Evolutionary conservation across 2,329 filamentous ascomycete species (phyloP).

Genomic region (Helminthosporium solani): DNA sequence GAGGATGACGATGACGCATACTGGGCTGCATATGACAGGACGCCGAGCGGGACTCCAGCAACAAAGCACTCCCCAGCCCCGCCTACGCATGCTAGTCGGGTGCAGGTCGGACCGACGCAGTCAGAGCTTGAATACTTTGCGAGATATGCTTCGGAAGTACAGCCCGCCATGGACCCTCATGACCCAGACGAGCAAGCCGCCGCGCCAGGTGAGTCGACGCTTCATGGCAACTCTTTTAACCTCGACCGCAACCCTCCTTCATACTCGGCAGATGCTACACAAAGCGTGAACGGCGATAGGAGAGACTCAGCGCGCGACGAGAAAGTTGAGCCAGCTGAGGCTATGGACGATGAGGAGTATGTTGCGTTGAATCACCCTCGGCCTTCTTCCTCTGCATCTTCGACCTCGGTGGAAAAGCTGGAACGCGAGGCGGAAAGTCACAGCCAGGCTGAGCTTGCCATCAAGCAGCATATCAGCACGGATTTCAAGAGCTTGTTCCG

Average conservation of each 20-base stretch:
- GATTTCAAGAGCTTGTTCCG: constrained; percentile 76
- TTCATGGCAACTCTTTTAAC: constrained; percentile 54
- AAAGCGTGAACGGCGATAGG: constrained; percentile 5
- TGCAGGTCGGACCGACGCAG: constrained; percentile 37
- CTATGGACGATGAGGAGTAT: constrained; percentile 20
- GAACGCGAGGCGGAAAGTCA: constrained; percentile 58
- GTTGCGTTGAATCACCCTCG: constrained; percentile 35
- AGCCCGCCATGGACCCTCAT: constrained; percentile 77
- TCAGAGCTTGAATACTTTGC: constrained; percentile 73
- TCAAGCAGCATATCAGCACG: constrained; percentile 76
- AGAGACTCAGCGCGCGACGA: constrained; percentile 16
- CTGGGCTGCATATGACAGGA: constrained; percentile 77
- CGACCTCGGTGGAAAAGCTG: constrained; percentile 57
- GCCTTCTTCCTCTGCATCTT: constrained; percentile 45
- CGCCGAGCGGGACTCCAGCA: constrained; percentile 51
- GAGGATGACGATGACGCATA: constrained; percentile 76
- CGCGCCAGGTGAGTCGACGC: constrained; percentile 51
- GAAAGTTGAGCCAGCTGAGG: constrained; percentile 25
- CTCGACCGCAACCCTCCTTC: constrained; percentile 33
- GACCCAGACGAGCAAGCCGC: constrained; percentile 70
- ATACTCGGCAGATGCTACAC: background rate
- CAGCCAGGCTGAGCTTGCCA: constrained; percentile 67
- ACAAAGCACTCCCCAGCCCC: constrained; percentile 65
- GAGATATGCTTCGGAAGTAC: constrained; percentile 71
- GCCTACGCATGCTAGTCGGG: constrained; percentile 34